phyloP scores from a whole-genome alignment of 75 land plant species.

The Pinus tabuliformis region DNA sequence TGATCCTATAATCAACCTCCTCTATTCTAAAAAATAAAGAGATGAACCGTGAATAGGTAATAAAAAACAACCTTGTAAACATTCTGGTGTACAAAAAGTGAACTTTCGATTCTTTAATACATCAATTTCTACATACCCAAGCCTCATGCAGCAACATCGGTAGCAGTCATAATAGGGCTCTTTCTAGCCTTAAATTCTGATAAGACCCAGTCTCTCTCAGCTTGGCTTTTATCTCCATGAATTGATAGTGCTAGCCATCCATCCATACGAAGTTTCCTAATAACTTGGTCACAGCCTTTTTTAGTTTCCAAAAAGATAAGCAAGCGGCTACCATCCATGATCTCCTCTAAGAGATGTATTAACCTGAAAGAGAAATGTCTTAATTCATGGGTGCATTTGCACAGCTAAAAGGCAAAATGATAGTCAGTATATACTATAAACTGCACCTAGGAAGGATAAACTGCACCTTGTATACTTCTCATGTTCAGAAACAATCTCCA shows the following conservation, averaged over 20 bases:
- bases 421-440: no score
- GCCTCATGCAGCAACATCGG: constrained; percentile 99
- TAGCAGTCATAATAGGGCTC: constrained; percentile 99
- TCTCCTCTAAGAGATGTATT: constrained; percentile 84
- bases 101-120: constrained; percentile 2
- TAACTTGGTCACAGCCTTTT: constrained; percentile 94
- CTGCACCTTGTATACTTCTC: constrained; percentile 92
- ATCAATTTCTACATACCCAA: constrained; percentile 62
- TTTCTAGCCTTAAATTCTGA: constrained; percentile 96
- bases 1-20: background rate
- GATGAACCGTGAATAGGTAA: background rate
- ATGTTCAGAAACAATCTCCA: constrained; percentile 90
- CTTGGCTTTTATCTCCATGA: constrained; percentile 99
- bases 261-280: constrained; percentile 95
- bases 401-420: background rate
- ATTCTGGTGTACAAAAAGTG: background rate
- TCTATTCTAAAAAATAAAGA: background rate
- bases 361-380: constrained; percentile 37
- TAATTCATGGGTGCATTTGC: background rate
- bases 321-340: constrained; percentile 95
- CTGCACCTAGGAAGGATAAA: background rate
- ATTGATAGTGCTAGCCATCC: constrained; percentile 99
- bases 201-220: constrained; percentile 98
- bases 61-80: background rate
- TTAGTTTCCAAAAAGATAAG: constrained; percentile 98